Conservation (phyloP, 345 rosid species). For the Fremontodendron californicum region DNA sequence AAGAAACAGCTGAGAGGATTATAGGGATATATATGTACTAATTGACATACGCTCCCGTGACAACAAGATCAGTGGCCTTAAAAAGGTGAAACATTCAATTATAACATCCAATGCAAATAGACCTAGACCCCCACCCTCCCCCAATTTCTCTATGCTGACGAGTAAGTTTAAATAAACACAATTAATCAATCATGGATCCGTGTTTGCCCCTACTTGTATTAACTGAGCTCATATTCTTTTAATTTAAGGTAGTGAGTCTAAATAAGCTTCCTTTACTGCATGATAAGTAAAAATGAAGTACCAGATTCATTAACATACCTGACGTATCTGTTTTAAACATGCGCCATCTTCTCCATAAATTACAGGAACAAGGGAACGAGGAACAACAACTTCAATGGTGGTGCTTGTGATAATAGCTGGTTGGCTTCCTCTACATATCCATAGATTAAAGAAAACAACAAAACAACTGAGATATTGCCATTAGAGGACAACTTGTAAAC, state of each 20-base stretch:
- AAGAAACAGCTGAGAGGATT: neutral
- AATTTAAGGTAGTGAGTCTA: neutral
- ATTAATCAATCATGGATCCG: neutral
- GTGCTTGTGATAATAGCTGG: constrained; percentile 64
- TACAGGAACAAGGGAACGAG: constrained; percentile 56
- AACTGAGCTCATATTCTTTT: neutral
- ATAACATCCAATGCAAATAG: neutral
- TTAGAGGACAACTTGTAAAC: neutral
- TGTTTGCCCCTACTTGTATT: neutral
- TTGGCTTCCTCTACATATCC: constrained; percentile 36
- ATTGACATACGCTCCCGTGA: neutral
- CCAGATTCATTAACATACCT: constrained; percentile 36
- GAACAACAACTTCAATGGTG: constrained; percentile 72
- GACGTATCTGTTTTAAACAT: constrained; percentile 62
- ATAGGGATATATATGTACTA: neutral
- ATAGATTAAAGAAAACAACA: neutral
- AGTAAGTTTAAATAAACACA: neutral
- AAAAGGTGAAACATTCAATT: neutral
- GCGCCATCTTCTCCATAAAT: constrained; percentile 74
- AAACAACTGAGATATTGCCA: constrained; percentile 5
- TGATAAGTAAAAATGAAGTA: neutral
- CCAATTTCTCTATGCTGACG: neutral
- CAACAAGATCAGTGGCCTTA: neutral
- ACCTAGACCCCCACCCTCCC: neutral
- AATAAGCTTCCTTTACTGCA: neutral